Conservation (phyloP, 768 basidiomycete genomes). For the Mycena floridula region DNA sequence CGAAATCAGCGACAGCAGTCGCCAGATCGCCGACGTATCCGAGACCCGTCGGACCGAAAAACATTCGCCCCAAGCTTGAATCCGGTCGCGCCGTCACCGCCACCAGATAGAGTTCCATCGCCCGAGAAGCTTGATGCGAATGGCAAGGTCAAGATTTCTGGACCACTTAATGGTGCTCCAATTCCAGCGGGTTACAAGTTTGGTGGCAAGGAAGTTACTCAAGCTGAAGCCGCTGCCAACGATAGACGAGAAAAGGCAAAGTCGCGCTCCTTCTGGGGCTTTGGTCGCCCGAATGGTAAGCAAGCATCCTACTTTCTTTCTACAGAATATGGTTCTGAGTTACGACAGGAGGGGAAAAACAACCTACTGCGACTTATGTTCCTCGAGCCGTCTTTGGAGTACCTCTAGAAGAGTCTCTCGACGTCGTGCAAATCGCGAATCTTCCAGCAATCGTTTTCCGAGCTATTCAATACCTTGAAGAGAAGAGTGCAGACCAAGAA, state of each 20-base stretch:
- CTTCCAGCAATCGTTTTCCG: constrained; percentile 94
- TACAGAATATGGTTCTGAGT: background rate
- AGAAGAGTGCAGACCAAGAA: constrained; percentile 90
- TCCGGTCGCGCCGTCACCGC: constrained; percentile 37
- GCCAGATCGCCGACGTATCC: constrained; percentile 48
- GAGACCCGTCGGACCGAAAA: constrained; percentile 42
- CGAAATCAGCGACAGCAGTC: constrained; percentile 38
- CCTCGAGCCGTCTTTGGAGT: constrained; percentile 87
- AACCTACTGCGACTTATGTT: constrained; percentile 27
- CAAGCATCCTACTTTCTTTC: constrained; percentile 5
- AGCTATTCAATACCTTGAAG: constrained; percentile 91
- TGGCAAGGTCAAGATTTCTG: constrained; percentile 81
- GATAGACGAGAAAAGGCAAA: constrained; percentile 91
- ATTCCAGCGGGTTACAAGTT: constrained; percentile 91
- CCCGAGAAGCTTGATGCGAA: constrained; percentile 50
- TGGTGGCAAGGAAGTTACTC: constrained; percentile 60
- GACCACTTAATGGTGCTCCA: constrained; percentile 76
- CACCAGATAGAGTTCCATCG: constrained; percentile 45
- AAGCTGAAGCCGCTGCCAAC: constrained; percentile 30
- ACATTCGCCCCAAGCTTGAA: constrained; percentile 38
- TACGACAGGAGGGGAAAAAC: constrained; percentile 22
- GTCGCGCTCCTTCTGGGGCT: constrained; percentile 91
- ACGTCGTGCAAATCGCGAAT: constrained; percentile 83
- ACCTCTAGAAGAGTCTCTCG: constrained; percentile 79
- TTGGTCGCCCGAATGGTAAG: constrained; percentile 60